Percentiles rank a stretch among this genome's conserved stretches.
Evolutionary conservation across 129 eudicot species (phyloP).

Genomic region (Pseudognaphalium luteoalbum): DNA sequence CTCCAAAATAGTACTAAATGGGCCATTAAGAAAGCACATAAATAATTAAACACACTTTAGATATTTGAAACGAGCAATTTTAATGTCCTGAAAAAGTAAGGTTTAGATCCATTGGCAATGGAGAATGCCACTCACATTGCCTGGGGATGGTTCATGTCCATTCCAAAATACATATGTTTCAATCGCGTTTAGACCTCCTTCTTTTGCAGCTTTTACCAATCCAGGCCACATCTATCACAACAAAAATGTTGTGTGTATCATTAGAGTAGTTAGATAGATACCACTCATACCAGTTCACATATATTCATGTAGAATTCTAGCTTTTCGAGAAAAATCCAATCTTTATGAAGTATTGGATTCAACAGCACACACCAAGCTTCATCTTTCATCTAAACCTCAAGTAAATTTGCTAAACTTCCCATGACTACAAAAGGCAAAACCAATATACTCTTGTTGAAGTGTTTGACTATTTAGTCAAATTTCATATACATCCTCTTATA

Average conservation of each 20-base stretch:
- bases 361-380: background rate
- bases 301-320: background rate
- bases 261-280: background rate
- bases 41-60: background rate
- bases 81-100: background rate
- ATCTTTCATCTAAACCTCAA: background rate
- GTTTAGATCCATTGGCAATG: background rate
- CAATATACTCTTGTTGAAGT: no score
- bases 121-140: constrained; percentile 53
- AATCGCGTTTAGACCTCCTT: constrained; percentile 87
- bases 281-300: background rate
- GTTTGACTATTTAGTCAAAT: no score
- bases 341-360: background rate
- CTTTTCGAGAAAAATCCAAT: background rate
- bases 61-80: constrained; percentile 5
- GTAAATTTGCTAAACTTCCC: no score
- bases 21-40: constrained; percentile 10
- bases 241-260: background rate
- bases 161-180: constrained; percentile 98
- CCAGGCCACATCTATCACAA: constrained; percentile 95
- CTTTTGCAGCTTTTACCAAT: constrained; percentile 80
- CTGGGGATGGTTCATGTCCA: constrained; percentile 92
- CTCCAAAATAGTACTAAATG: constrained; percentile 82
- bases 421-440: no score
- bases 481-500: no score